Evolutionary conservation across 2,329 filamentous ascomycete species (phyloP).

Genomic region (Aspergillus pseudonomiae): DNA sequence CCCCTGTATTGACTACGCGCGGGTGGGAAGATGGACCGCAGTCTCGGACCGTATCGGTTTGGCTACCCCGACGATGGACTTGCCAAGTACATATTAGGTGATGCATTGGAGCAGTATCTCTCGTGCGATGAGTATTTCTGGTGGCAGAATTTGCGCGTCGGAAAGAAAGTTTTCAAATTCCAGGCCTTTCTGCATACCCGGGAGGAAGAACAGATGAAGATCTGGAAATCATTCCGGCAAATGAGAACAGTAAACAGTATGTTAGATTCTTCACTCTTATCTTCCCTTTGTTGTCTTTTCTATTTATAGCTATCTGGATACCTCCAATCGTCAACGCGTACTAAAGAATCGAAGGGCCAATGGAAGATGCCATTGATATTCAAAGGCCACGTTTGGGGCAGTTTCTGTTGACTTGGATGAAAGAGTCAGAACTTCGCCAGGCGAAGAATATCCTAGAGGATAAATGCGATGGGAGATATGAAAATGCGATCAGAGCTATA

Average conservation of each 20-base stretch:
- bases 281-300: not conserved
- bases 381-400: constrained; percentile 2
- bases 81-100: not conserved
- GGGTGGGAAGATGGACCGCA: constrained; percentile 2
- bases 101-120: constrained; percentile 5
- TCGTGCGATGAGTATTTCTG: constrained; percentile 9
- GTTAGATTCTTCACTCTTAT: not conserved
- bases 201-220: constrained; percentile 7
- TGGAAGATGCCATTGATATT: constrained; percentile 5
- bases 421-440: constrained; percentile 5
- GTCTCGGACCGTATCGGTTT: constrained; percentile 7
- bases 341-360: not conserved
- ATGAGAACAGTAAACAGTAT: constrained; percentile 3
- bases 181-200: not conserved
- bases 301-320: not conserved
- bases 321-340: not conserved
- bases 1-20: not conserved
- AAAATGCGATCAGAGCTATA: not conserved
- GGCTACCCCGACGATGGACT: constrained; percentile 10
- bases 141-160: constrained; percentile 7
- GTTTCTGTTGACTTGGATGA: constrained; percentile 9
- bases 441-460: constrained; percentile 5
- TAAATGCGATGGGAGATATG: not conserved
- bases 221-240: constrained; percentile 7
- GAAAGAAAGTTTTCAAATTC: constrained; percentile 5